These are phyloP conservation scores for Lonicera japonica DNA, from an alignment of 129 eudicot species.

Conservation along the genomic window DNA sequence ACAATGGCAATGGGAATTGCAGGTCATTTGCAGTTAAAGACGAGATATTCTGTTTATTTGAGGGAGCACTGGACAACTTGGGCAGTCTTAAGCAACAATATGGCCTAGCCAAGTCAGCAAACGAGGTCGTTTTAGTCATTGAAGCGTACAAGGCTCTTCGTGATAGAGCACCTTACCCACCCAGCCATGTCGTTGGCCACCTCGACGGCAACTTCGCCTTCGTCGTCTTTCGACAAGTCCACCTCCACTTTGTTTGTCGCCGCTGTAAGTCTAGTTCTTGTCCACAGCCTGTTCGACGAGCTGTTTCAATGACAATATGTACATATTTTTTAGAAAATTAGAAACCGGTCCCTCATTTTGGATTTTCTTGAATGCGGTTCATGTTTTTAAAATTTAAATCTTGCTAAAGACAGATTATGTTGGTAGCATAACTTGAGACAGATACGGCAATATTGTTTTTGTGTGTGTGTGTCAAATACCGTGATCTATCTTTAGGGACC, in stretches of 20 bases:
- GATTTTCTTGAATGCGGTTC: too few species aligned
- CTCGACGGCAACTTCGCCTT: slow-evolving; percentile 77
- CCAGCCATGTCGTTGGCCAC: slow-evolving; percentile 93
- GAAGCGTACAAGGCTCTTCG: slow-evolving; percentile 96
- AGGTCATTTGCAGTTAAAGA: slow-evolving; percentile 93
- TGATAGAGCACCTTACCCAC: slow-evolving; percentile 90
- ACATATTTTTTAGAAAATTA: too few species aligned
- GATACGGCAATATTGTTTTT: too few species aligned
- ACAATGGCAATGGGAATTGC: slow-evolving; percentile 13
- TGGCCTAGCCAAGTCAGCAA: slow-evolving; percentile 82
- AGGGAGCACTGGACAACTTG: slow-evolving; percentile 84
- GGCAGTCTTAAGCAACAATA: slow-evolving; percentile 92
- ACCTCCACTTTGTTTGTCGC: slow-evolving; percentile 95
- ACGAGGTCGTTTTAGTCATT: slow-evolving; percentile 78
- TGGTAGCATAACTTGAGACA: too few species aligned
- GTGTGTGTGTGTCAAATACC: too few species aligned
- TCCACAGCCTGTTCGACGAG: background rate
- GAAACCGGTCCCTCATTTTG: too few species aligned
- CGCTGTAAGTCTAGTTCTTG: slow-evolving; percentile 44
- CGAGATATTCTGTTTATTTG: slow-evolving; percentile 85
- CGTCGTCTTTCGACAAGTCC: slow-evolving; percentile 79
- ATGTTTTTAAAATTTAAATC: too few species aligned
- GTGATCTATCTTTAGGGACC: too few species aligned
- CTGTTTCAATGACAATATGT: too few species aligned
- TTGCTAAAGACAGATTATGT: too few species aligned